Evolutionary conservation across 192 early-diverging fungal genomes (phyloP), one percentile per base, ranked within the genome.

Genomic region (Coemansia sp.): DNA sequence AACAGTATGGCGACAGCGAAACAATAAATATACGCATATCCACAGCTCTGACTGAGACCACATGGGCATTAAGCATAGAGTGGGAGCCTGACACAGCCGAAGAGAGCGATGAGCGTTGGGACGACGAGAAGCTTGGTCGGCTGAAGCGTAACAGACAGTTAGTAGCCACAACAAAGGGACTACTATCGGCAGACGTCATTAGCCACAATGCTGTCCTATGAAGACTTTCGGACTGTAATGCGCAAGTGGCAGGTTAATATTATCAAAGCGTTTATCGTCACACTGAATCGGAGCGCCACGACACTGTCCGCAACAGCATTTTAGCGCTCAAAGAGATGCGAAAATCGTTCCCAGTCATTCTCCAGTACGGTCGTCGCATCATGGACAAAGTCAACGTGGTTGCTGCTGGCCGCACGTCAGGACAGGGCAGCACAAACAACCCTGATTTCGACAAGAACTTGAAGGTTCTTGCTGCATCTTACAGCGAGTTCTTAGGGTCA

Each of bases 281-380:
- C 61, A 0, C 49, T 79, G 48, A 66, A 17, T 63, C 67, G 11
- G 54, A 67, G 17, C 70, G 70, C 36, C 73, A 64, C 51, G 67
- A 73, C 55, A 79, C 76, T 3, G 76, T 79, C 46, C 70, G 76
- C 57, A 79, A 79, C n/a, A 71, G 70, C 3, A 73, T 79, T 6
- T 17, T 73, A 46, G 71, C 76, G 15, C 71, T 79, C 1, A 65
- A 58, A 3, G 76, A 79, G 58, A 79, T 79, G 76, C 67, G 63
- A 17, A 58, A 44, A 14, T 66, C 76, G 14, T 79, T 79, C 58
- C 76, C 76, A 17, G 56, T 49, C 6, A 79, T 73, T 24, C 23
- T 61, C n/a, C 71, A 70, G 28, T 68, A 57, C 24, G 77, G 77
- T 21, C 53, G 59, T 15, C 64, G 68, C 2, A 67, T 79, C 24